Base-by-base conservation (phyloP, 257 asterid genomes). In the Solanum sejunctum region DNA sequence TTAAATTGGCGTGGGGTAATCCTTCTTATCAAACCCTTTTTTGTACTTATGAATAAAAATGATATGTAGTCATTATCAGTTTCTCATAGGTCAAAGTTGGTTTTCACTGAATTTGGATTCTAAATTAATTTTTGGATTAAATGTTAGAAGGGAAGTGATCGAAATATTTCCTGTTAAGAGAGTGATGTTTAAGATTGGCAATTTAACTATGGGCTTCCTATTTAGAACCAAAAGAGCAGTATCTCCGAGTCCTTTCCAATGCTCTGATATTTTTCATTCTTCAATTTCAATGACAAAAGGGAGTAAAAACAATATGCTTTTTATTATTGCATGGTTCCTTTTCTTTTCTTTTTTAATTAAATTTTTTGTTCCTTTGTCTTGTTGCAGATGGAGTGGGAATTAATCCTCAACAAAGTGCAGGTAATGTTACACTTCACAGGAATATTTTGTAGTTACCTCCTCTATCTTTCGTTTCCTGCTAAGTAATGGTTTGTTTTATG, bases 331-430 rank as follows among this genome's bases (percentile, higher is more conserved):
- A 21, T 47, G 0, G n/a, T 20, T 12, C 1, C 20, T 3, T 83
- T 45, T 81, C 12, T 51, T 10, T 80, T 28, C 60, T n/a, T 21
- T 84, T 16, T 81, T 8, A 9, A 13, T 3, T 16, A 67, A 32
- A 16, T 1, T 3, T 77, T 67, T 73, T 16, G 56, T 23, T 20
- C n/a, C 69, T 77, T 26, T 49, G 47, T 51, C 45, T 51, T 51
- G 61, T 77, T 23, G 6, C 92, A 96, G 99, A 94, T 93, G 99
- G 99, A 64, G 98, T 96, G 56, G 99, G 98, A 89, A 96, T 96
- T 85, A 96, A 93, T 90, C 99, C 98, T 82, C 97, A 96, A 60
- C 99, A 96, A 87, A 94, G 97, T 93, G 99, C 98, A 90, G 99
- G 99, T 96, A 89, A 43, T 85, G 85, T 75, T 3, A 11, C n/a